A percentile compares a stretch with the other conserved stretches of the same genome.
These are phyloP conservation scores for Solanum phureja DNA, from an alignment of 257 asterid genomes.

Conservation along the genomic window DNA sequence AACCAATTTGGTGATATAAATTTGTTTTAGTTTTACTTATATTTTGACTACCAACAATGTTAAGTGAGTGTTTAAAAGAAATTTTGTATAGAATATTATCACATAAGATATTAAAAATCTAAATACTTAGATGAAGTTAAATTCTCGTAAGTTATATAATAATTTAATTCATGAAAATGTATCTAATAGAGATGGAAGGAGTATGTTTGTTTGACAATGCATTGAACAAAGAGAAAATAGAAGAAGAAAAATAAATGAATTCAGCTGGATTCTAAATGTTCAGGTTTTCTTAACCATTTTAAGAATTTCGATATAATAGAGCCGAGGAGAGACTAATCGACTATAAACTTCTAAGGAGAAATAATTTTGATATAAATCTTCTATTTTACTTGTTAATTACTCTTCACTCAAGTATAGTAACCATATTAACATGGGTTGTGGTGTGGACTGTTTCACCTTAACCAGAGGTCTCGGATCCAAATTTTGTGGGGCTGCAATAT, in stretches of 20 bases:
- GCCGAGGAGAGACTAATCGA: not conserved
- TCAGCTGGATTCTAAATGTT: no score
- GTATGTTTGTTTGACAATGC: not conserved
- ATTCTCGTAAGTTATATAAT: not conserved
- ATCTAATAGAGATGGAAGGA: not conserved
- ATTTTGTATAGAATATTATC: not conserved
- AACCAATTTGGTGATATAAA: not conserved
- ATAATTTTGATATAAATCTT: not conserved
- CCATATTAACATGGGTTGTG: no score
- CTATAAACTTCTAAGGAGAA: not conserved
- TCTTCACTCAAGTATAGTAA: no score
- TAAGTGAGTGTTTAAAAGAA: no score
- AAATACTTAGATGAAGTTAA: not conserved
- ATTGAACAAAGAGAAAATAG: not conserved
- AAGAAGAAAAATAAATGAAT: not conserved
- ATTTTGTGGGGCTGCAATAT: not conserved
- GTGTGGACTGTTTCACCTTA: no score
- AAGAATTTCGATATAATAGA: no score
- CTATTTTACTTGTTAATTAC: not conserved
- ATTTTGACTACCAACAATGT: not conserved
- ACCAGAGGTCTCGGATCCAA: no score
- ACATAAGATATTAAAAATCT: not conserved
- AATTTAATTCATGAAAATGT: not conserved
- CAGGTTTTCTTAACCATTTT: no score
- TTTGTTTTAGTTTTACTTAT: not conserved